These are phyloP conservation scores for Teratosphaeriaceae sp. DNA, from an alignment of 2,329 filamentous ascomycete species.

Conservation along the genomic window DNA sequence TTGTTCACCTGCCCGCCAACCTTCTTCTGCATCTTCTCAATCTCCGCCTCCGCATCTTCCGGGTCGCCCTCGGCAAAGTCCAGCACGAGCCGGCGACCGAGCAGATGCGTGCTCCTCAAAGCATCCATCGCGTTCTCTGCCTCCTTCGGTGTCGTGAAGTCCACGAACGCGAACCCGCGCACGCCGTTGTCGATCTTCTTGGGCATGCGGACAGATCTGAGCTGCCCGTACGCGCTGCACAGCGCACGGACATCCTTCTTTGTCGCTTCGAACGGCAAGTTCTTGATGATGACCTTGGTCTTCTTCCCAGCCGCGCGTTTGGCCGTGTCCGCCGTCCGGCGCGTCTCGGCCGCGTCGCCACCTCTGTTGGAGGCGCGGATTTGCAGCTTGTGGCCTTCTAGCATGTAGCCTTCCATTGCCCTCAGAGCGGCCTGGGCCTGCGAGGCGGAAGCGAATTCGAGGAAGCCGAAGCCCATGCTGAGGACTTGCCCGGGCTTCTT, in stretches of 20 bases:
- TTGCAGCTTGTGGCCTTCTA: constrained; percentile 81
- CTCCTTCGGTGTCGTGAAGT: constrained; percentile 87
- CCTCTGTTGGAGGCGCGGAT: constrained; percentile 85
- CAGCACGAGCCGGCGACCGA: constrained; percentile 81
- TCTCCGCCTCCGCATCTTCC: constrained; percentile 89
- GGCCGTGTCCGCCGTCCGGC: constrained; percentile 71
- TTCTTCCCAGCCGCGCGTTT: constrained; percentile 70
- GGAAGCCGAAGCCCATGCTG: constrained; percentile 96
- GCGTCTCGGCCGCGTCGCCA: constrained; percentile 79
- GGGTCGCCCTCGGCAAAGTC: constrained; percentile 87
- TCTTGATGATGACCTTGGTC: constrained; percentile 97
- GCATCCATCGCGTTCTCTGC: constrained; percentile 87
- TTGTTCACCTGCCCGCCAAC: constrained; percentile 85
- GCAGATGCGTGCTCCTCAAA: constrained; percentile 83
- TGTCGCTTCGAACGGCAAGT: constrained; percentile 88
- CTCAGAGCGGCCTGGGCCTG: constrained; percentile 73
- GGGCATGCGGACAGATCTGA: constrained; percentile 86
- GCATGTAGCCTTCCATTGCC: constrained; percentile 79
- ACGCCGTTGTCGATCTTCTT: constrained; percentile 88
- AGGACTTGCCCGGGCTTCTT: constrained; percentile 82
- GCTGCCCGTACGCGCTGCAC: constrained; percentile 83
- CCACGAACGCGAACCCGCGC: constrained; percentile 93
- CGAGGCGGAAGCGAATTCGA: constrained; percentile 73
- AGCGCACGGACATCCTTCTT: constrained; percentile 87
- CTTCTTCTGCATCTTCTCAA: constrained; percentile 95